Evolutionary conservation across 805 yeast genomes (phyloP).

Genomic region (Candida nanaspora): DNA sequence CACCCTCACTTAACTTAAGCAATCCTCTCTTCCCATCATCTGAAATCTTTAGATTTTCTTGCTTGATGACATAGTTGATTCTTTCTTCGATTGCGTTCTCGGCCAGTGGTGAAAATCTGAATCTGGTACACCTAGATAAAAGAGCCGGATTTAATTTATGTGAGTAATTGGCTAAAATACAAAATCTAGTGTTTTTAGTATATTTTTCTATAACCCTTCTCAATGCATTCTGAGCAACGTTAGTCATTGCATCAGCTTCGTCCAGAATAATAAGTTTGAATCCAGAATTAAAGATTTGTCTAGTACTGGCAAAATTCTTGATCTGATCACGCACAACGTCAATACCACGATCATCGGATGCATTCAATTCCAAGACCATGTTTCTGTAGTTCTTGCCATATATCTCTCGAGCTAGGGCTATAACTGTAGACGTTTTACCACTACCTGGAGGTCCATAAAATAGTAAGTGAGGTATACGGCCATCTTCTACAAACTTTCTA

Average conservation of each 20-base stretch:
- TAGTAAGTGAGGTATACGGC: conserved; percentile 81
- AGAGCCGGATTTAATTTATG: conserved; percentile 95
- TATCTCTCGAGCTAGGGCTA: conserved; percentile 80
- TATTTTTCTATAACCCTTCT: conserved; percentile 85
- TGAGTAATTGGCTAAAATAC: conserved; percentile 91
- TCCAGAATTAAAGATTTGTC: conserved; percentile 82
- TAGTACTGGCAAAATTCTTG: conserved; percentile 91
- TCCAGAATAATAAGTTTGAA: conserved; percentile 89
- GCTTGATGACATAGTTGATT: conserved; percentile 57
- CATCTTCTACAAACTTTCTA: conserved; percentile 74
- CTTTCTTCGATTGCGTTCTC: conserved; percentile 62
- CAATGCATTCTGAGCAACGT: conserved; percentile 77
- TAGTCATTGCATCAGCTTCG: conserved; percentile 94
- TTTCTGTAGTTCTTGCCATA: conserved; percentile 76
- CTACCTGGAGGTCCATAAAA: conserved; percentile 97
- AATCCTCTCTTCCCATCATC: conserved; percentile 59
- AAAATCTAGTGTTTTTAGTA: conserved; percentile 90
- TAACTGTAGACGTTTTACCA: conserved; percentile 84
- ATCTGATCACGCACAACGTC: conserved; percentile 97
- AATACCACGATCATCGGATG: conserved; percentile 96
- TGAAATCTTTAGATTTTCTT: conserved; percentile 55
- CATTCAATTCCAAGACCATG: conserved; percentile 92
- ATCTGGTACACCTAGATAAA: conserved; percentile 89
- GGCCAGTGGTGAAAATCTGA: conserved; percentile 81
- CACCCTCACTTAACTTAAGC: conserved; percentile 77